Percentiles rank a stretch among this genome's conserved stretches.
Conservation (phyloP, 768 basidiomycete species). For the Lanmaoa pseudosensibilis region DNA sequence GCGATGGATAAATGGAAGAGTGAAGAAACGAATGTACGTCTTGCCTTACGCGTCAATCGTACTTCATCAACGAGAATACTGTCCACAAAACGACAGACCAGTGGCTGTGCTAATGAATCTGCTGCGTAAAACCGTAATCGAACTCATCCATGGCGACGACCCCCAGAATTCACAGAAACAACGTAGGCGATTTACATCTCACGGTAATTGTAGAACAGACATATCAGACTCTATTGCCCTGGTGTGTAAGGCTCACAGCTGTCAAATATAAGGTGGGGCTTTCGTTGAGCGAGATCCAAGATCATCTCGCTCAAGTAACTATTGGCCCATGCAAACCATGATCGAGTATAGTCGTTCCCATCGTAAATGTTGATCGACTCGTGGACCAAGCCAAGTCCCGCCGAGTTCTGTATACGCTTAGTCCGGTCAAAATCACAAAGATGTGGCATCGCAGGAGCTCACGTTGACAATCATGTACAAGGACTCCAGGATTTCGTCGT, state of each 20-base stretch:
- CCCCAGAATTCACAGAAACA: not conserved
- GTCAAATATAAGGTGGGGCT: slow-evolving; percentile 67
- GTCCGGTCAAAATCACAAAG: not conserved
- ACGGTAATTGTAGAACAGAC: not conserved
- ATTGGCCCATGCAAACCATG: slow-evolving; percentile 85
- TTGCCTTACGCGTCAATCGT: slow-evolving; percentile 22
- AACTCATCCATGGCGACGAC: not conserved
- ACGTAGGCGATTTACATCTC: not conserved
- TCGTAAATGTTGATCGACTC: slow-evolving; percentile 70
- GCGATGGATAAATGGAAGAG: slow-evolving; percentile 1
- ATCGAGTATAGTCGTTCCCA: slow-evolving; percentile 56
- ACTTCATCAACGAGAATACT: slow-evolving; percentile 13
- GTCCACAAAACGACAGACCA: slow-evolving; percentile 6
- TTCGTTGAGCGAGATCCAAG: slow-evolving; percentile 70
- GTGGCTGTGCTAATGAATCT: slow-evolving; percentile 22
- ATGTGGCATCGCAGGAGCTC: slow-evolving; percentile 23
- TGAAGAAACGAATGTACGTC: slow-evolving; percentile 7
- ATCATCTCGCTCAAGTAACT: slow-evolving; percentile 85
- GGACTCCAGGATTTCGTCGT: slow-evolving; percentile 60
- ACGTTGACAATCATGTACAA: slow-evolving; percentile 71
- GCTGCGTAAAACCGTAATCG: not conserved
- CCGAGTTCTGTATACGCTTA: slow-evolving; percentile 54
- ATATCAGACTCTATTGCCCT: slow-evolving; percentile 41
- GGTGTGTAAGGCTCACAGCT: slow-evolving; percentile 55
- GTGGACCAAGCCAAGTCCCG: slow-evolving; percentile 74